Evolutionary conservation across 2,329 filamentous ascomycete genomes (phyloP).

Genomic region (Rosellinia necatrix): DNA sequence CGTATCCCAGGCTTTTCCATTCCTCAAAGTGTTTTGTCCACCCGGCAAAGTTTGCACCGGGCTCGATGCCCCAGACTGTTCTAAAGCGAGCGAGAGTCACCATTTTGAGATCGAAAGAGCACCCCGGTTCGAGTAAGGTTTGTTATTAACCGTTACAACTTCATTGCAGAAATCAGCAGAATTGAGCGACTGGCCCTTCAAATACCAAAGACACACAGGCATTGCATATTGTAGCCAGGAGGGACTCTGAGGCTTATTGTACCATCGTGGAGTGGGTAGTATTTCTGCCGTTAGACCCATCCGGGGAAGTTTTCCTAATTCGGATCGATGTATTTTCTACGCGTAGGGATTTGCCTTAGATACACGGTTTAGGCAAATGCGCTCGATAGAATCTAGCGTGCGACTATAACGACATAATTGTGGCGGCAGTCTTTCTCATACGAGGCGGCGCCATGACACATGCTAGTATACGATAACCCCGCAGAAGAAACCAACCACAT

Average conservation of each 20-base stretch:
- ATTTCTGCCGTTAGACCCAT: too few relatives aligned
- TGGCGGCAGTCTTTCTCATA: background rate
- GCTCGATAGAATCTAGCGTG: background rate
- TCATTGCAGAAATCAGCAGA: background rate
- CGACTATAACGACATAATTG: background rate
- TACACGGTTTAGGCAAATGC: background rate
- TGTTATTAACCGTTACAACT: background rate
- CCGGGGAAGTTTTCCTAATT: constrained; percentile 6
- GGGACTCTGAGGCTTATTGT: background rate
- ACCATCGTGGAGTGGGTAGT: too few relatives aligned
- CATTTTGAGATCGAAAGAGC: background rate
- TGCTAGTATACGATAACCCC: too few relatives aligned
- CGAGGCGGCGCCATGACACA: background rate
- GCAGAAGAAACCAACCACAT: too few relatives aligned
- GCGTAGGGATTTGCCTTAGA: background rate
- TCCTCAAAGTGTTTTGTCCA: background rate
- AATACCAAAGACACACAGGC: background rate
- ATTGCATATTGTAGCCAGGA: background rate
- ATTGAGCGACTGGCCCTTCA: background rate
- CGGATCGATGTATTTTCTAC: background rate
- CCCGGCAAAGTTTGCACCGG: background rate
- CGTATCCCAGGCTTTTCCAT: constrained; percentile 3
- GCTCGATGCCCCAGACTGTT: constrained; percentile 3
- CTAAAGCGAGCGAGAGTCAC: constrained; percentile 2
- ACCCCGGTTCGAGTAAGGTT: background rate